Evolutionary conservation across 345 rosid genomes (phyloP).

Genomic region (Citrus unshiu): DNA sequence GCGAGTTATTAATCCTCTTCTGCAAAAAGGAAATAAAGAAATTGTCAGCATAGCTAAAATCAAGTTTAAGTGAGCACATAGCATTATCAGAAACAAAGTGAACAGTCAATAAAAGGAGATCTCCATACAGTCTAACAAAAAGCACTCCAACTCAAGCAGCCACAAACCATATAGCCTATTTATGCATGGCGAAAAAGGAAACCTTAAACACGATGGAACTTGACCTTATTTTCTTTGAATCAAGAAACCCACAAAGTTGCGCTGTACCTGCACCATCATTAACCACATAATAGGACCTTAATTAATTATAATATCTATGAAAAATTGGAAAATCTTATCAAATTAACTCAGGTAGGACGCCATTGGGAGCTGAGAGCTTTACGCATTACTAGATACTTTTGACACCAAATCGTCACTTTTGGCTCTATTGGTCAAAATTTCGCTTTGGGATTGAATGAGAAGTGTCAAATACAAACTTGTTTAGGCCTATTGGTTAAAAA

Average conservation of each 20-base stretch:
- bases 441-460: background rate
- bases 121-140: background rate
- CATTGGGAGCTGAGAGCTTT: background rate
- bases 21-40: conserved; percentile 21
- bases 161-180: background rate
- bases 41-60: background rate
- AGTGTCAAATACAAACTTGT: background rate
- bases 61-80: background rate
- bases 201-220: conserved; percentile 10
- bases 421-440: background rate
- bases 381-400: background rate
- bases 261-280: conserved; percentile 57
- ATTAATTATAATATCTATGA: background rate
- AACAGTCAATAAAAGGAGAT: background rate
- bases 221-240: conserved; percentile 80
- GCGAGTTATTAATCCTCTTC: conserved; percentile 91
- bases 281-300: background rate
- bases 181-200: background rate
- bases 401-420: background rate
- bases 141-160: background rate
- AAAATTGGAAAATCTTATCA: background rate
- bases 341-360: background rate
- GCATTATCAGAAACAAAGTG: background rate
- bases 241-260: conserved; percentile 80
- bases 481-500: background rate